These are phyloP conservation scores for Globomyces pollinis-pini DNA, from an alignment of 192 early-diverging fungal species.

Conservation along the genomic window DNA sequence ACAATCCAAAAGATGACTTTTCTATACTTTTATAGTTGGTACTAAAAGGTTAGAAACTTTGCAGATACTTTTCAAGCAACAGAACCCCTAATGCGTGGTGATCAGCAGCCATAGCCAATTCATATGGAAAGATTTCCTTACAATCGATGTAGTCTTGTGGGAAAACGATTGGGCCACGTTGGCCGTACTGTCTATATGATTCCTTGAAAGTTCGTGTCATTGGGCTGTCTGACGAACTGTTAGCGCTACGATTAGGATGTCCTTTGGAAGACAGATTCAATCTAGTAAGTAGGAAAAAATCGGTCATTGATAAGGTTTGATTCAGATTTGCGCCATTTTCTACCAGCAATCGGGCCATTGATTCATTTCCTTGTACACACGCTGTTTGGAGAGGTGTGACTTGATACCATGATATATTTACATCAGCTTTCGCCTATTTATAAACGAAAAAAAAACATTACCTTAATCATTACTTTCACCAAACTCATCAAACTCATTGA, in stretches of 20 bases:
- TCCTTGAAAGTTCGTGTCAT: slow-evolving; percentile 6
- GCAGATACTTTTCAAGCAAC: slow-evolving; percentile 23
- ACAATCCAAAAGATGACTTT: slow-evolving; percentile 17
- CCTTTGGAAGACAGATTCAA: slow-evolving; percentile 18
- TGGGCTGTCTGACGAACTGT: background rate
- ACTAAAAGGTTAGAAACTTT: slow-evolving; percentile 11
- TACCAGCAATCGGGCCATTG: slow-evolving; percentile 30
- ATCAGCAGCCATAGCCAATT: slow-evolving; percentile 28
- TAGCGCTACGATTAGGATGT: background rate
- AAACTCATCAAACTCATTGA: slow-evolving; percentile 38
- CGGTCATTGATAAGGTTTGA: slow-evolving; percentile 18
- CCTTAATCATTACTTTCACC: slow-evolving; percentile 44
- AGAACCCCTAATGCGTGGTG: slow-evolving; percentile 22
- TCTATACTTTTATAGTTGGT: slow-evolving; percentile 22
- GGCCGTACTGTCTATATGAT: slow-evolving; percentile 3
- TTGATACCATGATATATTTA: slow-evolving; percentile 43
- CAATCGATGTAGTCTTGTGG: slow-evolving; percentile 21
- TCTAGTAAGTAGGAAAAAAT: slow-evolving; percentile 32
- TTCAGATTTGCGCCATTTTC: slow-evolving; percentile 35
- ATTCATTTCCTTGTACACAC: slow-evolving; percentile 20
- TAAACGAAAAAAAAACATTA: slow-evolving; percentile 9
- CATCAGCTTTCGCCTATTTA: slow-evolving; percentile 19
- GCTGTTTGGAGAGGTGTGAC: slow-evolving; percentile 43
- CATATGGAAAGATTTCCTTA: slow-evolving; percentile 30
- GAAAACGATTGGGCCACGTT: slow-evolving; percentile 15